Evolutionary conservation across 2,329 filamentous ascomycete species (phyloP), one percentile per base, ranked within the genome.

Genomic region (Colletotrichum costaricense): DNA sequence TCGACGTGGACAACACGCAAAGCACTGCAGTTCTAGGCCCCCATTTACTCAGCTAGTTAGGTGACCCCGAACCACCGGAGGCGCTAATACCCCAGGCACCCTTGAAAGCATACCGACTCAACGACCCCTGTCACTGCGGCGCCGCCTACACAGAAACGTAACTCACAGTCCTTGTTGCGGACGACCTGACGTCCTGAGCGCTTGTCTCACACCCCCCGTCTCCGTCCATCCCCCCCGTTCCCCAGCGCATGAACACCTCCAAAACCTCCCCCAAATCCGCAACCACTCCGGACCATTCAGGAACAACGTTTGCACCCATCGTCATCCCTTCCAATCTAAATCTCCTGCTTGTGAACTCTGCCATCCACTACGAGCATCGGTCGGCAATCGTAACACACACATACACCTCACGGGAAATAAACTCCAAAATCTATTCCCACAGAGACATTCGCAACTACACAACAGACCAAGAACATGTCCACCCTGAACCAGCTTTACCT

Each of bases 401-500:
- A 12, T 35, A 35, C 33, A 35, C 11, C 0, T 4, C n/a, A 19
- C 24, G 5, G 5, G 22, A 33, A 12, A 42, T 7, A 3, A 42
- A 42, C 24, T 30, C 26, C 5, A 54, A 54, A 22, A 22, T 49
- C n/a, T 52, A 22, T 16, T 3, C 1, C 24, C 19, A 19, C 33
- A 46, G 19, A 22, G 2, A 7, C 63, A 16, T 8, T 52, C 28
- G 64, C 38, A 0, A 33, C 26, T 19, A 46, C 46, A 46, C 5
- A n/a, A 19, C 7, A 42, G 16, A 42, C 6, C 38, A 42, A 42
- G 38, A 80, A 74, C 79, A 90, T 90, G 88, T 85, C 88, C 75
- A 92, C 88, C 77, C 84, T 89, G 52, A 92, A 91, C 79, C 95
- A 98, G 83, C 92, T 98, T 77, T 95, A 95, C 82, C 93, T 98